These are phyloP conservation scores for Penicillium crystallinum DNA, from an alignment of 495 filamentous ascomycete genomes.

Conservation along the genomic window DNA sequence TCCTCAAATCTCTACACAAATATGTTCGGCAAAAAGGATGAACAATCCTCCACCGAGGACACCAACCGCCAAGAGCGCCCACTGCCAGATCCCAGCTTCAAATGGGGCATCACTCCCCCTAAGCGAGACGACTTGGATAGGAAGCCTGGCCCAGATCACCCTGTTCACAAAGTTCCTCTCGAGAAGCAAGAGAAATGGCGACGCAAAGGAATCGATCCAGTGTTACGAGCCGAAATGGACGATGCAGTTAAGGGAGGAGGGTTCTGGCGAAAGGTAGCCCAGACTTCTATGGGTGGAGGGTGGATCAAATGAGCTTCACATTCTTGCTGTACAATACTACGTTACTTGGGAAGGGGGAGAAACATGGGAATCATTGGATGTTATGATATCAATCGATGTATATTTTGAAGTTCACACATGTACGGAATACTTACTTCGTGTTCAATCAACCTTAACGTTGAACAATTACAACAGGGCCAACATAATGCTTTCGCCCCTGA, in stretches of 20 bases:
- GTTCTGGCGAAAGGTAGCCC: background rate
- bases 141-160: slow-evolving; percentile 9
- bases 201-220: background rate
- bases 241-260: background rate
- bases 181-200: slow-evolving; percentile 18
- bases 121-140: background rate
- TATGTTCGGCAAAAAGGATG: background rate
- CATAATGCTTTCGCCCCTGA: slow-evolving; percentile 24
- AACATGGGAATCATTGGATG: too few species aligned
- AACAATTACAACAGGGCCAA: slow-evolving; percentile 22
- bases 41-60: background rate
- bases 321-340: background rate
- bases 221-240: background rate
- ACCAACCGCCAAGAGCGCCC: background rate
- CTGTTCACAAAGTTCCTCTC: slow-evolving; percentile 18
- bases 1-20: background rate
- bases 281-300: background rate
- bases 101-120: background rate
- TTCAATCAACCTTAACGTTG: background rate
- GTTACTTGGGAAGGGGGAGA: background rate
- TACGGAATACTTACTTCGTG: too few species aligned
- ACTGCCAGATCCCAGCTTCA: background rate
- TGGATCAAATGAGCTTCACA: background rate
- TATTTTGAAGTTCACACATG: background rate
- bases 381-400: too few species aligned